Percentiles rank a stretch among this genome's conserved stretches.
Conservation (phyloP, 2,329 filamentous ascomycete species). For the Rachicladosporium sp. region DNA sequence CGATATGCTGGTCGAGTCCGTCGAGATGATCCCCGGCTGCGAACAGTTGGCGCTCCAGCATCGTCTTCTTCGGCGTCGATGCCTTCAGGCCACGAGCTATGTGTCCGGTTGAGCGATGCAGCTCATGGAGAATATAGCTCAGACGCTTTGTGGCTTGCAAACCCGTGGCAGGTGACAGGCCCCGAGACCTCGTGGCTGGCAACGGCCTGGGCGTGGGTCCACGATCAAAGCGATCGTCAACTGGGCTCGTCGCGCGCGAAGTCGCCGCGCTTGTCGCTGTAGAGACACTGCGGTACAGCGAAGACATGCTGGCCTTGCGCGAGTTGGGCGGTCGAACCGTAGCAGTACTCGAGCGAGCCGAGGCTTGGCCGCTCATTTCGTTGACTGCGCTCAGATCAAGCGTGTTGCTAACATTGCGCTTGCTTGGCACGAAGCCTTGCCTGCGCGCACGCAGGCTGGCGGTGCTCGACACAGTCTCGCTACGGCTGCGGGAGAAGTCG, state of each 20-base stretch:
- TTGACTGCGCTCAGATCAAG: slow-evolving; percentile 27
- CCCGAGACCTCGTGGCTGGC: too few species aligned
- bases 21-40: slow-evolving; percentile 45
- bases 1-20: slow-evolving; percentile 39
- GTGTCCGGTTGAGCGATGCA: slow-evolving; percentile 16
- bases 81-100: slow-evolving; percentile 31
- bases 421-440: slow-evolving; percentile 48
- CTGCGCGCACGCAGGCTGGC: slow-evolving; percentile 43
- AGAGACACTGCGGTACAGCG: slow-evolving; percentile 7
- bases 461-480: slow-evolving; percentile 42
- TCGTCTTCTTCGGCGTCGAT: slow-evolving; percentile 35
- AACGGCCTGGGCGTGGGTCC: too few species aligned
- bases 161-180: too few species aligned
- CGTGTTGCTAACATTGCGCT: slow-evolving; percentile 24
- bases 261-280: slow-evolving; percentile 13
- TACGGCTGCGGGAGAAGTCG: slow-evolving; percentile 54
- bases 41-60: slow-evolving; percentile 44
- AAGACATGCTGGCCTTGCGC: slow-evolving; percentile 19
- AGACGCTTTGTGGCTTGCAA: slow-evolving; percentile 12
- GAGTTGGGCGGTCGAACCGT: slow-evolving; percentile 23
- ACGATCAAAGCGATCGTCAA: slow-evolving; percentile 14
- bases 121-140: slow-evolving; percentile 16
- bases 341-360: slow-evolving; percentile 33
- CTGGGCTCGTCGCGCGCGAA: slow-evolving; percentile 21
- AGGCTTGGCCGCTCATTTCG: slow-evolving; percentile 13